Conservation (phyloP, 345 rosid genomes). For the Sisymbrium irio region DNA sequence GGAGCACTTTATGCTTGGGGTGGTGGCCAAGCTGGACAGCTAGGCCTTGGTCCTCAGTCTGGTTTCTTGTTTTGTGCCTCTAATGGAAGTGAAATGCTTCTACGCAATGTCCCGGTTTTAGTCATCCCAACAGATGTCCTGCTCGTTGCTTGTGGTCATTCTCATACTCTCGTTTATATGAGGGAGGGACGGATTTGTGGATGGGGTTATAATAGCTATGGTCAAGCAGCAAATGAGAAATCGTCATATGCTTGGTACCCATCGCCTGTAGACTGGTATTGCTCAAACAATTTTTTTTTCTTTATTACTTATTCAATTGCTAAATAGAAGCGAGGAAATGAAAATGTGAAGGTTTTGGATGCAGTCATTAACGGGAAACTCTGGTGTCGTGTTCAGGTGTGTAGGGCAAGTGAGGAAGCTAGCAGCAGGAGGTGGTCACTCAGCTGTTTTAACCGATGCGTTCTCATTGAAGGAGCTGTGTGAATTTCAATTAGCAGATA, state of each 20-base stretch:
- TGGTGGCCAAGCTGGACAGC: constrained; percentile 85
- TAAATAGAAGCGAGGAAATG: not conserved
- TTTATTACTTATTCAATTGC: not conserved
- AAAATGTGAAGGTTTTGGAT: not conserved
- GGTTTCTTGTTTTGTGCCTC: constrained; percentile 65
- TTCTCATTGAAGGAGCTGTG: constrained; percentile 91
- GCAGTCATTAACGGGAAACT: not conserved
- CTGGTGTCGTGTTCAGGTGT: constrained; percentile 54
- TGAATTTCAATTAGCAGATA: constrained; percentile 86
- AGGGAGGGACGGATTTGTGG: constrained; percentile 84
- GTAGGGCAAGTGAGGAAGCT: constrained; percentile 89
- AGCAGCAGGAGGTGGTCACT: constrained; percentile 98
- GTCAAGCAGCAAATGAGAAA: constrained; percentile 93
- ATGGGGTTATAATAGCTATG: constrained; percentile 97
- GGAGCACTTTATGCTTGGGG: constrained; percentile 99
- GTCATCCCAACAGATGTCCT: constrained; percentile 64
- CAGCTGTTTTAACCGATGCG: constrained; percentile 93
- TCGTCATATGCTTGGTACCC: constrained; percentile 93
- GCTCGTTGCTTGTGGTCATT: constrained; percentile 96
- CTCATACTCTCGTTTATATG: constrained; percentile 71
- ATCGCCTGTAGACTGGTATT: constrained; percentile 95
- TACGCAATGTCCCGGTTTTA: constrained; percentile 71
- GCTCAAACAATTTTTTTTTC: constrained; percentile 5
- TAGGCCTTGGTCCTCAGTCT: constrained; percentile 85
- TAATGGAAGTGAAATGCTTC: constrained; percentile 52